Percentiles rank a stretch among this genome's conserved stretches.
These are phyloP conservation scores for Calcarisporium arbuscula DNA, from an alignment of 2,329 filamentous ascomycete genomes.

Conservation along the genomic window DNA sequence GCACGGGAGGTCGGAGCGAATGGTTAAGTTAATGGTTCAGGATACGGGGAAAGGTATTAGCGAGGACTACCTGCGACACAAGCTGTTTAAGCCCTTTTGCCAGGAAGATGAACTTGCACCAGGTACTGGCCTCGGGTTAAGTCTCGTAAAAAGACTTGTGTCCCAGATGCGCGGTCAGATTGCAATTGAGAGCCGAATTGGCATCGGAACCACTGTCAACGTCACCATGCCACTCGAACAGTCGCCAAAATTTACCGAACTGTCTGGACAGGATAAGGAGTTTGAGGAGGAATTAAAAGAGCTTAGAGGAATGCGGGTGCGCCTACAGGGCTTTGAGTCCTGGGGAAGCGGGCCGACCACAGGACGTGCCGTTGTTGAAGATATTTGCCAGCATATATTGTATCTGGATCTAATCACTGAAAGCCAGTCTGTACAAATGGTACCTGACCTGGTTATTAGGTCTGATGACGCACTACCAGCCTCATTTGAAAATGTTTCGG, in stretches of 20 bases:
- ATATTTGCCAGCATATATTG: slow-evolving; percentile 27
- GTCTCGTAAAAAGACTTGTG: slow-evolving; percentile 56
- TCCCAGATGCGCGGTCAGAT: slow-evolving; percentile 53
- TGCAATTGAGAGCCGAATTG: slow-evolving; percentile 41
- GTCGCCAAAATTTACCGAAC: not conserved
- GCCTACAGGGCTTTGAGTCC: slow-evolving; percentile 17
- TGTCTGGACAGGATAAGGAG: slow-evolving; percentile 14
- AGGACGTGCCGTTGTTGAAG: slow-evolving; percentile 13
- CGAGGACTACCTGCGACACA: slow-evolving; percentile 52
- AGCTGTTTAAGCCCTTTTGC: slow-evolving; percentile 56
- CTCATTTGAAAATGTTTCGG: slow-evolving; percentile 2
- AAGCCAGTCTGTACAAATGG: slow-evolving; percentile 1
- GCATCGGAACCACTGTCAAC: slow-evolving; percentile 27
- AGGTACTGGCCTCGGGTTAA: slow-evolving; percentile 59
- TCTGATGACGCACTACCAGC: slow-evolving; percentile 10
- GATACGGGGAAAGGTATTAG: slow-evolving; percentile 64
- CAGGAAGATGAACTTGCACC: slow-evolving; percentile 57
- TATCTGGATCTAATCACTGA: slow-evolving; percentile 19
- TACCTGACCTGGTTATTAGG: slow-evolving; percentile 21
- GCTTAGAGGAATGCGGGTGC: slow-evolving; percentile 23
- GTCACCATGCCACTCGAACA: slow-evolving; percentile 22
- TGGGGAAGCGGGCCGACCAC: not conserved
- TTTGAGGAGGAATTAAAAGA: slow-evolving; percentile 22
- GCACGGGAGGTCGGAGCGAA: not conserved
- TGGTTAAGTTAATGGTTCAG: slow-evolving; percentile 29